These are phyloP conservation scores for Coemansia sp. DNA, from an alignment of 192 early-diverging fungal species.

Conservation along the genomic window DNA sequence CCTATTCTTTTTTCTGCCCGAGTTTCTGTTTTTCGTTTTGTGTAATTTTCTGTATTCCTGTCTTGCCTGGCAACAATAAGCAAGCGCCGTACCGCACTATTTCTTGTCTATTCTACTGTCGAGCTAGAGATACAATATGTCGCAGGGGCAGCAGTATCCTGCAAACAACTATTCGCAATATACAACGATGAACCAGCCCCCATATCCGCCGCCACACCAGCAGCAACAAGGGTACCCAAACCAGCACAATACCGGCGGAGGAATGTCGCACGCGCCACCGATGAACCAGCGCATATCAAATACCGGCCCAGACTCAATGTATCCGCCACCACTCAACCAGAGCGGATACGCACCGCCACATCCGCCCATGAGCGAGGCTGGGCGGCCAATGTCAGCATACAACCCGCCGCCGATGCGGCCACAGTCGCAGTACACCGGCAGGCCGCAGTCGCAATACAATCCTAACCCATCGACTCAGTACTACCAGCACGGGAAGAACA, in stretches of 20 bases:
- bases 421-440: neutral
- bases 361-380: slow-evolving; percentile 9
- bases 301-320: neutral
- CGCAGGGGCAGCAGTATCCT: slow-evolving; percentile 1
- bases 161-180: slow-evolving; percentile 5
- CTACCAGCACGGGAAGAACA: slow-evolving; percentile 1
- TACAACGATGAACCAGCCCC: slow-evolving; percentile 2
- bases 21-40: neutral
- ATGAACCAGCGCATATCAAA: neutral
- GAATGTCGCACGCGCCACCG: slow-evolving; percentile 7
- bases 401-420: slow-evolving; percentile 1
- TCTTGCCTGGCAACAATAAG: neutral
- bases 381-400: slow-evolving; percentile 9
- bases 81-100: neutral
- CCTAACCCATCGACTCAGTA: slow-evolving; percentile 6
- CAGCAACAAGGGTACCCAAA: slow-evolving; percentile 4
- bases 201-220: slow-evolving; percentile 2
- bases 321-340: neutral
- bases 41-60: neutral
- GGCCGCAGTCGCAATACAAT: slow-evolving; percentile 10
- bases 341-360: slow-evolving; percentile 6
- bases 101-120: neutral
- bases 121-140: neutral
- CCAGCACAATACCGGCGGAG: neutral
- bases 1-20: neutral